A percentile compares a stretch with the other conserved stretches of the same genome.
phyloP scores from a whole-genome alignment of 164 flowering plant genomes.

The Echeveria elegans region DNA sequence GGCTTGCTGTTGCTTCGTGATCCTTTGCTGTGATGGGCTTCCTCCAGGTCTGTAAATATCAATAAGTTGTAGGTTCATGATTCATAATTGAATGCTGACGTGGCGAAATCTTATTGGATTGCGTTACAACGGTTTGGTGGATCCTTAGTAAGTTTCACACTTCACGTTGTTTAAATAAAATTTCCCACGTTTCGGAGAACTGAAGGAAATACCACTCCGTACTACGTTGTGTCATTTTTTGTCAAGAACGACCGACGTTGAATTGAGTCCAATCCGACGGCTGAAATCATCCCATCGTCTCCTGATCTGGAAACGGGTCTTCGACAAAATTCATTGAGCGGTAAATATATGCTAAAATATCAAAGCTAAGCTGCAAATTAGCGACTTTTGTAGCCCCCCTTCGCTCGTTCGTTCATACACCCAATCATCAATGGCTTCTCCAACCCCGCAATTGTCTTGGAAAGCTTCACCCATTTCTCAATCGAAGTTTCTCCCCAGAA shows the following conservation, averaged over 20 bases:
- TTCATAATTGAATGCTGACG: too few relatives aligned
- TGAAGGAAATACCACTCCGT: too few relatives aligned
- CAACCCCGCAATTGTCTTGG: background rate
- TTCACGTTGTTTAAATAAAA: background rate
- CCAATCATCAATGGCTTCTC: slow-evolving; percentile 2
- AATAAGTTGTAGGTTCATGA: too few relatives aligned
- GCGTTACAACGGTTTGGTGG: background rate
- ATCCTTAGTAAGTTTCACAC: background rate
- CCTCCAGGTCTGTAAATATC: too few relatives aligned
- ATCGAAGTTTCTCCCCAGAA: background rate
- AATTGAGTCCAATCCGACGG: background rate
- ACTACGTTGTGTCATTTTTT: background rate
- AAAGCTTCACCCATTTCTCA: background rate
- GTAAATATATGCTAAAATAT: background rate
- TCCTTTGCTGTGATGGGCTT: too few relatives aligned
- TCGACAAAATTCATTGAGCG: background rate
- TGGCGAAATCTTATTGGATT: too few relatives aligned
- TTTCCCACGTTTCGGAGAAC: background rate
- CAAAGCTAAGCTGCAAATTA: background rate
- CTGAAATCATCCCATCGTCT: background rate
- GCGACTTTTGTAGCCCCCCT: background rate
- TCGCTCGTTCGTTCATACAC: too few relatives aligned
- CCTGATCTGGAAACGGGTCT: background rate
- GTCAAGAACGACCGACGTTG: background rate
- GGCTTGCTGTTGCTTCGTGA: too few relatives aligned